Conservation (phyloP, 78 protist species). For the Dictyostelium capitatum region DNA sequence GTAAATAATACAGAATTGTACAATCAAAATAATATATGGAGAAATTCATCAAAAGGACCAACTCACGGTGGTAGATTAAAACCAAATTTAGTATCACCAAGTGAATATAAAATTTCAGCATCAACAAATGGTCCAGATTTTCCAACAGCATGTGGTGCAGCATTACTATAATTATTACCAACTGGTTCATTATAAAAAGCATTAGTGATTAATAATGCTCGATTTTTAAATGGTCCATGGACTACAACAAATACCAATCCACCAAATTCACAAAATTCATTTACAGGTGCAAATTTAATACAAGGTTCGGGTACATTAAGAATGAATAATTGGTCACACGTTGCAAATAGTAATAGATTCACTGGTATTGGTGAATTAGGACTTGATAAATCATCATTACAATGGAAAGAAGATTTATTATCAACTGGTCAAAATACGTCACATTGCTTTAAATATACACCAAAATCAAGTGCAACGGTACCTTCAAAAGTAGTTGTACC, state of each 20-base stretch:
- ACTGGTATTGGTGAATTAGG: slow-evolving; percentile 42
- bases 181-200: slow-evolving; percentile 83
- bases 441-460: slow-evolving; percentile 25
- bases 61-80: slow-evolving; percentile 85
- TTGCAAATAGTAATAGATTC: background rate
- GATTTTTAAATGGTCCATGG: slow-evolving; percentile 60
- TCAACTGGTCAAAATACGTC: background rate
- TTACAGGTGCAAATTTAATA: slow-evolving; percentile 42
- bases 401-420: slow-evolving; percentile 20
- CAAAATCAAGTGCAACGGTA: background rate
- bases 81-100: slow-evolving; percentile 88
- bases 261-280: background rate
- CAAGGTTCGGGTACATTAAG: slow-evolving; percentile 80
- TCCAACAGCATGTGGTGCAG: slow-evolving; percentile 36
- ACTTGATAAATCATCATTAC: background rate
- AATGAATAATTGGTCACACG: slow-evolving; percentile 9
- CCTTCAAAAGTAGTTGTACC: slow-evolving; percentile 44
- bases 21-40: slow-evolving; percentile 35
- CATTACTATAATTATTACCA: slow-evolving; percentile 1
- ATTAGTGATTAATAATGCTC: slow-evolving; percentile 80
- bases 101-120: slow-evolving; percentile 50
- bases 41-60: slow-evolving; percentile 84
- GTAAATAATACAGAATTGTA: background rate
- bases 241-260: background rate
- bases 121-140: slow-evolving; percentile 57